These are phyloP conservation scores for Coniochaeta sp. DNA, from an alignment of 2,329 filamentous ascomycete genomes.

Conservation along the genomic window DNA sequence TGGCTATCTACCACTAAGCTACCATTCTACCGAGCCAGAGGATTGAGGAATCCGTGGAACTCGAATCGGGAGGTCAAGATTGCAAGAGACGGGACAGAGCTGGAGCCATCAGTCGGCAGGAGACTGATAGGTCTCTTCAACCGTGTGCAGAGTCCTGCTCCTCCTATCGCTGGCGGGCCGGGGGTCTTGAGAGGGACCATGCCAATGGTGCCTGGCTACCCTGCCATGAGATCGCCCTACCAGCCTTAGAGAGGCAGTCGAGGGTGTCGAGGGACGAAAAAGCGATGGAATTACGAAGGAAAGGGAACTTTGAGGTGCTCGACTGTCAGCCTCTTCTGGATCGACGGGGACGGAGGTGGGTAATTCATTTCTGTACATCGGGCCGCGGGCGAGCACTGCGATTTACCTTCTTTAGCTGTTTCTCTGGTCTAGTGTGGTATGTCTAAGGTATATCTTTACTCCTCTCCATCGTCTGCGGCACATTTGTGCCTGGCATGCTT, in stretches of 20 bases:
- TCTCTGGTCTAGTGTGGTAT: neutral
- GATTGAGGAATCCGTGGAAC: constrained; percentile 89
- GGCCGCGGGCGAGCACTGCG: neutral
- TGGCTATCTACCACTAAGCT: constrained; percentile 80
- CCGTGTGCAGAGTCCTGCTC: constrained; percentile 33
- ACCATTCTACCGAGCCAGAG: constrained; percentile 82
- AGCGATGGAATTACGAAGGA: neutral
- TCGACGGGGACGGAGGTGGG: neutral
- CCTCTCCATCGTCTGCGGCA: neutral
- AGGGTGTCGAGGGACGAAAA: neutral
- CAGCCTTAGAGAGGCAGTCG: constrained; percentile 15
- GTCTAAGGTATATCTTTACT: neutral
- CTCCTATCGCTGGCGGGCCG: constrained; percentile 12
- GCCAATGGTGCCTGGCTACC: constrained; percentile 28
- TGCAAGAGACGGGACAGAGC: constrained; percentile 85
- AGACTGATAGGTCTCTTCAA: constrained; percentile 75
- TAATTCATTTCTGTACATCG: neutral
- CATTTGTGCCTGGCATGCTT: neutral
- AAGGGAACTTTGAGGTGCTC: neutral
- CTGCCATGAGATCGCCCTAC: constrained; percentile 26
- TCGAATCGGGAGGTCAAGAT: constrained; percentile 94
- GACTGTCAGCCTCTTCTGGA: neutral
- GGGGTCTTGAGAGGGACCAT: constrained; percentile 7
- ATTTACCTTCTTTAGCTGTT: neutral
- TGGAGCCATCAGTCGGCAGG: constrained; percentile 75